phyloP scores from a whole-genome alignment of 192 early-diverging fungal species.

The Linnemannia hyalina region DNA sequence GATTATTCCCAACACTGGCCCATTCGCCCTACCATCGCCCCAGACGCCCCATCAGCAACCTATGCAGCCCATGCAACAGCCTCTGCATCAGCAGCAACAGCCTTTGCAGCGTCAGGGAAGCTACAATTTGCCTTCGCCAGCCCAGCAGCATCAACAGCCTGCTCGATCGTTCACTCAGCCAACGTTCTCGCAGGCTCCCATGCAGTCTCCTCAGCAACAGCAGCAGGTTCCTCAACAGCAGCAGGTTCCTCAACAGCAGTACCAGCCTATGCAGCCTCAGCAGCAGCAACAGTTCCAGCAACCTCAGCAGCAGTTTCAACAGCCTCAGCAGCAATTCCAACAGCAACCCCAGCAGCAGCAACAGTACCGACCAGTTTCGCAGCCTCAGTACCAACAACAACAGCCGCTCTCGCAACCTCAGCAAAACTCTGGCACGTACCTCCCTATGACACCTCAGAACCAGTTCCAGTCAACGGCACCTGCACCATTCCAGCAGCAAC shows the following conservation, averaged over 20 bases:
- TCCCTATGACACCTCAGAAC: constrained; percentile 5
- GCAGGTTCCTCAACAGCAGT: constrained; percentile 26
- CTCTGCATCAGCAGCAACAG: constrained; percentile 19
- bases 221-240: constrained; percentile 29
- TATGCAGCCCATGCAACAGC: constrained; percentile 21
- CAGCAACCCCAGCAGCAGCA: constrained; percentile 22
- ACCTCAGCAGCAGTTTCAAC: not conserved
- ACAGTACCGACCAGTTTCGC: constrained; percentile 28
- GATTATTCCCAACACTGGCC: constrained; percentile 48
- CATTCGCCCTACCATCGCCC: constrained; percentile 30
- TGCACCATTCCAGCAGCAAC: constrained; percentile 23
- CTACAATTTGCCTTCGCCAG: constrained; percentile 23
- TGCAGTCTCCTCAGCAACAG: constrained; percentile 26
- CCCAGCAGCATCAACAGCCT: constrained; percentile 14
- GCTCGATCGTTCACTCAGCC: constrained; percentile 25
- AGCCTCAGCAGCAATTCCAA: constrained; percentile 24
- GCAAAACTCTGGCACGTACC: not conserved
- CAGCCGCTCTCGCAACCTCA: constrained; percentile 16
- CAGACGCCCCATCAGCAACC: constrained; percentile 25
- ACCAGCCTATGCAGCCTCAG: constrained; percentile 29
- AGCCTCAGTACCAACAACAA: constrained; percentile 35
- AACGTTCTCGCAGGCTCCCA: constrained; percentile 18
- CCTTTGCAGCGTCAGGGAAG: constrained; percentile 35
- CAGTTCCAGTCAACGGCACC: constrained; percentile 15
- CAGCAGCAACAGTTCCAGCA: constrained; percentile 27